Evolutionary conservation across 1,284 basidiomycete species (phyloP).

Genomic region (Hemileccinum hortonii): DNA sequence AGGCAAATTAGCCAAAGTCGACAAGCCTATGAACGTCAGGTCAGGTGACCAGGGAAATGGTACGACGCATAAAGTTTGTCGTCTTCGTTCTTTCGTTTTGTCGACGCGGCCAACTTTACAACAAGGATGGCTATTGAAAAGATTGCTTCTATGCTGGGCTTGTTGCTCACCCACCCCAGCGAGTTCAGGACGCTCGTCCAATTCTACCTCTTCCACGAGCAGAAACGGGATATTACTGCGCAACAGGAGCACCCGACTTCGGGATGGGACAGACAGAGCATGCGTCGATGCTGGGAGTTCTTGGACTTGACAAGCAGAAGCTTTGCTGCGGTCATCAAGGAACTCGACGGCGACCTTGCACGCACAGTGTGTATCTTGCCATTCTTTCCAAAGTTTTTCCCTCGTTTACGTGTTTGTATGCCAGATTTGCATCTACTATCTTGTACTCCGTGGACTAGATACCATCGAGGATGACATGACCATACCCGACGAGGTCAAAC

Average conservation of each 20-base stretch:
- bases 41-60: too few relatives aligned
- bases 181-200: constrained; percentile 80
- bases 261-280: constrained; percentile 80
- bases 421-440: constrained; percentile 93
- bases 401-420: neutral
- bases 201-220: constrained; percentile 78
- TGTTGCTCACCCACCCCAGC: constrained; percentile 70
- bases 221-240: constrained; percentile 76
- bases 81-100: neutral
- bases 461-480: constrained; percentile 99
- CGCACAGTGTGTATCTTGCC: constrained; percentile 67
- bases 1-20: too few relatives aligned
- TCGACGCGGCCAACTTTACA: neutral
- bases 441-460: constrained; percentile 90
- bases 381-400: neutral
- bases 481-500: constrained; percentile 82
- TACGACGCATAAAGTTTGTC: too few relatives aligned
- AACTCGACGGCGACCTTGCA: constrained; percentile 93
- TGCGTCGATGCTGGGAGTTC: constrained; percentile 91
- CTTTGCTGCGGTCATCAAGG: constrained; percentile 94
- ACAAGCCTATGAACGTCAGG: too few relatives aligned
- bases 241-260: constrained; percentile 69
- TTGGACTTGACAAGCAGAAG: constrained; percentile 88
- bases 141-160: constrained; percentile 47
- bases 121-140: constrained; percentile 23